These are phyloP conservation scores for Didymella sp. DNA, from an alignment of 2,329 filamentous ascomycete genomes.

Conservation along the genomic window DNA sequence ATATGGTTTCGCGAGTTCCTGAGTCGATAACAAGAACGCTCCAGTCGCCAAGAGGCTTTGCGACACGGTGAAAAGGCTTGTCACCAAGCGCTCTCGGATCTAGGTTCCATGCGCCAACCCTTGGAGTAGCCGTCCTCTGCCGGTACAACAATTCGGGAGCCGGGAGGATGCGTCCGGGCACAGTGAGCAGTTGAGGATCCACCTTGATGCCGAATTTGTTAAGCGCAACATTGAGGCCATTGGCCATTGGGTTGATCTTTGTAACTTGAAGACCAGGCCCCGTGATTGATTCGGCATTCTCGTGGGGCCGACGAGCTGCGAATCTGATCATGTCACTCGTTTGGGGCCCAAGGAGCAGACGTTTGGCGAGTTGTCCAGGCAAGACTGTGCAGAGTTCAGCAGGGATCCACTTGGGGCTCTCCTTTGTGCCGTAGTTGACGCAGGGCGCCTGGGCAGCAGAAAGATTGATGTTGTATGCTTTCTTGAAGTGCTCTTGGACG, in stretches of 20 bases:
- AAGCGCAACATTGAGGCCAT: slow-evolving; percentile 33
- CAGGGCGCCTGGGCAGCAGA: slow-evolving; percentile 31
- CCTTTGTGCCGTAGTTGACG: slow-evolving; percentile 36
- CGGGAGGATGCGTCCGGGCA: slow-evolving; percentile 72
- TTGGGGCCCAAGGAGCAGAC: slow-evolving; percentile 35
- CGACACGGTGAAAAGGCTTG: slow-evolving; percentile 35
- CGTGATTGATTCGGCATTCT: slow-evolving; percentile 43
- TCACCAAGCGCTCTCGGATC: slow-evolving; percentile 27
- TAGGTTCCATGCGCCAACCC: slow-evolving; percentile 75
- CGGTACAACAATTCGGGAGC: slow-evolving; percentile 69
- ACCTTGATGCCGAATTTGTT: slow-evolving; percentile 69
- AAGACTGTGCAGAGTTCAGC: slow-evolving; percentile 42
- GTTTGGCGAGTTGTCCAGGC: slow-evolving; percentile 40
- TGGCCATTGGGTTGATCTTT: slow-evolving; percentile 31
- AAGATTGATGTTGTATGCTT: slow-evolving; percentile 33
- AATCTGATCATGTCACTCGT: slow-evolving; percentile 45
- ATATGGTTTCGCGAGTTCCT: slow-evolving; percentile 26
- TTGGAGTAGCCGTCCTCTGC: slow-evolving; percentile 43
- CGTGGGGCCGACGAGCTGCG: slow-evolving; percentile 37
- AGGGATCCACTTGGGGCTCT: slow-evolving; percentile 43
- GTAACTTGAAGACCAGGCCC: slow-evolving; percentile 35
- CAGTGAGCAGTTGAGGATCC: slow-evolving; percentile 69
- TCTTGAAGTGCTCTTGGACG: slow-evolving; percentile 32
- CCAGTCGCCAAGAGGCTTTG: slow-evolving; percentile 34
- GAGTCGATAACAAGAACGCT: slow-evolving; percentile 42